A percentile compares a stretch with the other conserved stretches of the same genome.
phyloP scores from a whole-genome alignment of 371 early-diverging fungal genomes.

The Lichtheimia corymbifera region DNA sequence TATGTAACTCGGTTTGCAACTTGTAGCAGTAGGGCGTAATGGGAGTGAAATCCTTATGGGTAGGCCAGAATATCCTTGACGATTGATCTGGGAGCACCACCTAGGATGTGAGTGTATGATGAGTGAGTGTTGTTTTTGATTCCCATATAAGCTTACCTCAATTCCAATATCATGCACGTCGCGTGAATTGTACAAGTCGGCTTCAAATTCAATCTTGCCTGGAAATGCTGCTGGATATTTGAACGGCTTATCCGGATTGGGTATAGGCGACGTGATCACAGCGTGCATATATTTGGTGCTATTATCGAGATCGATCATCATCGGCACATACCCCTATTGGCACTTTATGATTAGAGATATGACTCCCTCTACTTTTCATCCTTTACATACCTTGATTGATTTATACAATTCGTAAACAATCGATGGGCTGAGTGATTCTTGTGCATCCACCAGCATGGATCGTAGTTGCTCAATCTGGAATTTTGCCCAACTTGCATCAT shows the following conservation, averaged over 20 bases:
- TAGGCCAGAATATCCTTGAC: conserved; percentile 40
- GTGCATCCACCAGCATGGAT: conserved; percentile 7
- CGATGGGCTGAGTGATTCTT: not conserved
- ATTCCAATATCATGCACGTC: conserved; percentile 40
- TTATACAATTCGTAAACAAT: conserved; percentile 33
- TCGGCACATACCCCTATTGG: conserved; percentile 32
- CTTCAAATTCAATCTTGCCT: conserved; percentile 37
- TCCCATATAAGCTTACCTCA: conserved; percentile 27
- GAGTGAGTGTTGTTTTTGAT: no score
- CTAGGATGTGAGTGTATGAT: conserved; percentile 11
- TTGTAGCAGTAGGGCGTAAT: conserved; percentile 39
- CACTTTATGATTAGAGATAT: not conserved
- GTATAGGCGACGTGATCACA: conserved; percentile 31
- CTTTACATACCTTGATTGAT: conserved; percentile 32
- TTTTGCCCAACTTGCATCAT: conserved; percentile 4
- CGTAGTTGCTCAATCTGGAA: not conserved
- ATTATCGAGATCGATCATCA: conserved; percentile 33
- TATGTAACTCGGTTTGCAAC: conserved; percentile 33
- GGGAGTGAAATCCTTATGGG: conserved; percentile 36
- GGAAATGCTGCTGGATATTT: conserved; percentile 34
- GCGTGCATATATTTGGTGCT: conserved; percentile 40
- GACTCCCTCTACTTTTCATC: no score
- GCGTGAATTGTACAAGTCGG: conserved; percentile 32
- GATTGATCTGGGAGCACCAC: conserved; percentile 41
- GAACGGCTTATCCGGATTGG: conserved; percentile 45